Conservation (phyloP, 139 green algal species). For the Coelastrella sp. region DNA sequence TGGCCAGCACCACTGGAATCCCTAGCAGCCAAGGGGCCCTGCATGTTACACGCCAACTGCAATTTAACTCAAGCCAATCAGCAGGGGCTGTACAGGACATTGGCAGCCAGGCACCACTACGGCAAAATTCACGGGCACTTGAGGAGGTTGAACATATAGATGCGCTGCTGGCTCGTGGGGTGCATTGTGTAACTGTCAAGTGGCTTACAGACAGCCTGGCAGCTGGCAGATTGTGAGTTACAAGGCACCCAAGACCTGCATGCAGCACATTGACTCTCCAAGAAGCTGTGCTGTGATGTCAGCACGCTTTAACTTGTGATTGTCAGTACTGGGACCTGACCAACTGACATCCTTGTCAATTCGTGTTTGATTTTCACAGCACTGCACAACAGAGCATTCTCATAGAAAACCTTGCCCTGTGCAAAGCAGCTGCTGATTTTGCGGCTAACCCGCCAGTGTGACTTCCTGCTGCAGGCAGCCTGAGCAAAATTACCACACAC, state of each 20-base stretch:
- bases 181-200: constrained; percentile 34
- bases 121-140: background rate
- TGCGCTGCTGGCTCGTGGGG: background rate
- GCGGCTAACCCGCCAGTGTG: too few relatives aligned
- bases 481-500: constrained; percentile 23
- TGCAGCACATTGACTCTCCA: background rate
- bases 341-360: too few relatives aligned
- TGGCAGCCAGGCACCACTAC: background rate
- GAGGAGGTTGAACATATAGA: background rate
- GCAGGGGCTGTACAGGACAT: background rate
- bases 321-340: too few relatives aligned
- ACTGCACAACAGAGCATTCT: too few relatives aligned
- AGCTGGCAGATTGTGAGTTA: background rate
- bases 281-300: too few relatives aligned
- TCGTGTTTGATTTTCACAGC: too few relatives aligned
- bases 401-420: background rate
- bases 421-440: background rate
- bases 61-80: background rate
- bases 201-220: constrained; percentile 24
- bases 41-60: background rate
- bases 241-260: background rate
- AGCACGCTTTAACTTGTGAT: too few relatives aligned
- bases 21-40: background rate
- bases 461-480: background rate
- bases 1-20: background rate